phyloP scores from a whole-genome alignment of 441 rosid genomes.

The Daphne laureola region DNA sequence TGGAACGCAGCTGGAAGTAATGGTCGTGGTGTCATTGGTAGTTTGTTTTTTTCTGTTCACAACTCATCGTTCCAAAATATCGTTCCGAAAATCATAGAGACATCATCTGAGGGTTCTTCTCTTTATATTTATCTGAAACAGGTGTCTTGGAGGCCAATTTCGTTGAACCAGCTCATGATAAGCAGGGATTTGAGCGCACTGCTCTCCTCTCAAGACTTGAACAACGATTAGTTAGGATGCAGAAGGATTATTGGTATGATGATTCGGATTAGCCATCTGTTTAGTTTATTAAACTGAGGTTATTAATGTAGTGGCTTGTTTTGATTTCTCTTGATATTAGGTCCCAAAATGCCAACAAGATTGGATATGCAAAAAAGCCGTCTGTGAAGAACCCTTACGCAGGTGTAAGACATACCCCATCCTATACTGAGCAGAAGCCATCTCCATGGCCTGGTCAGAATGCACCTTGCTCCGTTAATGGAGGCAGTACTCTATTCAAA shows the following conservation, averaged over 20 bases:
- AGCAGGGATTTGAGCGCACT: slow-evolving; percentile 87
- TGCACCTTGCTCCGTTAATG: not conserved
- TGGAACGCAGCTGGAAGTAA: slow-evolving; percentile 81
- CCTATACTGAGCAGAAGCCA: slow-evolving; percentile 13
- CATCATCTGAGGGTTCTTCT: not conserved
- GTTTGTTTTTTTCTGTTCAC: not conserved
- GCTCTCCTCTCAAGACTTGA: slow-evolving; percentile 70
- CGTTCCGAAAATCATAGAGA: not conserved
- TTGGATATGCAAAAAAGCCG: slow-evolving; percentile 58
- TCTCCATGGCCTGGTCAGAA: slow-evolving; percentile 3
- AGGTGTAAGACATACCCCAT: slow-evolving; percentile 7
- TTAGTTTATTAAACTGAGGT: not conserved
- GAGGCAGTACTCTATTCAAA: not conserved
- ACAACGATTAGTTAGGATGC: slow-evolving; percentile 37
- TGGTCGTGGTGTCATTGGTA: slow-evolving; percentile 81
- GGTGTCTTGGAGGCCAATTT: slow-evolving; percentile 85
- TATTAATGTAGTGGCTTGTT: not conserved
- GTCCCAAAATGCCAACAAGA: slow-evolving; percentile 40
- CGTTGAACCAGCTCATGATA: slow-evolving; percentile 92
- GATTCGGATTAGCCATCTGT: not conserved
- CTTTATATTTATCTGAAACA: slow-evolving; percentile 12
- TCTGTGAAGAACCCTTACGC: slow-evolving; percentile 13
- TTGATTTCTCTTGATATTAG: slow-evolving; percentile 21
- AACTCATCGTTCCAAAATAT: not conserved
- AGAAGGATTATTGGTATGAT: slow-evolving; percentile 53